phyloP scores from a whole-genome alignment of 2,329 filamentous ascomycete species.

The Verticillium dahliae region DNA sequence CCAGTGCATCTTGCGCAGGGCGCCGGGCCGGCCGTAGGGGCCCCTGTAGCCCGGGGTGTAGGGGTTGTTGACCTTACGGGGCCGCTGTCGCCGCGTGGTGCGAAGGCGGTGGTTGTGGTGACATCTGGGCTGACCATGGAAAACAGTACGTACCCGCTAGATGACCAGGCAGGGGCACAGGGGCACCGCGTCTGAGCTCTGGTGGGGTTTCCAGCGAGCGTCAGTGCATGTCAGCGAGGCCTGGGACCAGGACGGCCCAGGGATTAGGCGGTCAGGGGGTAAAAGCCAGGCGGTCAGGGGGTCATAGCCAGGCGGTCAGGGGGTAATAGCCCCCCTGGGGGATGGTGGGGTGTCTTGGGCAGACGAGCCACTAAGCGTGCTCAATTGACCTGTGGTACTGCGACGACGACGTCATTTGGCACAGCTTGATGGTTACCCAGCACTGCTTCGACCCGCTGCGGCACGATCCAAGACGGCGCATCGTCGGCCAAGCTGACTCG shows the following conservation, averaged over 20 bases:
- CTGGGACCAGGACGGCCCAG: too few relatives aligned
- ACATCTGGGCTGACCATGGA: neutral
- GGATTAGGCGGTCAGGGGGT: neutral
- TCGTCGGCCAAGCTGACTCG: neutral
- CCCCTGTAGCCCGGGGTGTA: constrained; percentile 56
- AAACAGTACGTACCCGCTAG: neutral
- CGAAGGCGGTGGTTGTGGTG: neutral
- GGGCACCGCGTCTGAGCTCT: neutral
- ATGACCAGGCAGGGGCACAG: neutral
- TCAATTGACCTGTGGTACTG: neutral
- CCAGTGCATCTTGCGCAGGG: constrained; percentile 77
- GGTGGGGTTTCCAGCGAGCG: neutral
- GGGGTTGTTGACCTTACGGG: constrained; percentile 27
- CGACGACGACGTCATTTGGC: neutral
- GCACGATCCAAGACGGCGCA: neutral
- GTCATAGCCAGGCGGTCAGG: neutral
- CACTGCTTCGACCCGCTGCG: neutral
- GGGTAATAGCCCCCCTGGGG: too few relatives aligned
- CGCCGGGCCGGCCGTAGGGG: constrained; percentile 59
- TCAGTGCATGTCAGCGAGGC: neutral
- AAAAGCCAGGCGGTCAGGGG: too few relatives aligned
- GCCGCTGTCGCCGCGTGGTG: constrained; percentile 18
- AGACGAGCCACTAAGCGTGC: neutral
- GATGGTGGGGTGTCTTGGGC: neutral
- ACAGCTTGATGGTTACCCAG: neutral